Evolutionary conservation across 192 early-diverging fungal genomes (phyloP), one percentile per base, ranked within the genome.

Genomic region (Jimgerdemannia lactiflua): DNA sequence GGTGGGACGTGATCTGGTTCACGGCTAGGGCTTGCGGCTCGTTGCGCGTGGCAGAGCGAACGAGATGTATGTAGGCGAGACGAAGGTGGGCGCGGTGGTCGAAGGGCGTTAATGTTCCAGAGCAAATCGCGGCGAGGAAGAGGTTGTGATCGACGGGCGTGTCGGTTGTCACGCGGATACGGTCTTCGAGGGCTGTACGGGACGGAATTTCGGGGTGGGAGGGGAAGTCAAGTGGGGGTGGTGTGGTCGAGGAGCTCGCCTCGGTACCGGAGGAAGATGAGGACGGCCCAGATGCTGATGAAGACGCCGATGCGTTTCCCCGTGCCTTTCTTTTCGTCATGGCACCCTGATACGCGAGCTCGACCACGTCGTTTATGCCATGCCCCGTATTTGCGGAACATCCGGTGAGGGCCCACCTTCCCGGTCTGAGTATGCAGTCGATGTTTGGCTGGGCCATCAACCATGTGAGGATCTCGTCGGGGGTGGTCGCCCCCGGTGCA

Each of bases 401-500:
- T 59, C 49, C 49, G 14, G 14, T 6, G 49, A 59, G 8, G 8
- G 6, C 49, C 49, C 49, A 59, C 49, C 49, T 59, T 14, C 49
- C 14, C 49, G 14, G 49, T 14, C 14, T 59, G 8, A 59, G 14
- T 10, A 14, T 59, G 6, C 2, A 6, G 6, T 6, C 49, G 8
- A 59, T 59, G 49, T 14, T 14, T 14, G 49, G 49, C 49, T 14
- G 49, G 8, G 8, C 49, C 6, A 59, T 6, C 49, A 59, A 14
- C 49, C 49, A 59, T 59, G 98, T 96, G 67, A 93, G 95, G 81
- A 98, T 94, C 84, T 98, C 95, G 71, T 92, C 89, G 75, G 94
- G 93, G 79, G 88, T 93, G 95, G 98, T 96, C 79, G 97, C 95
- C 85, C 95, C 95, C 76, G 95, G 95, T 75, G 97, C 85, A 91